Evolutionary conservation across 75 land plant species (phyloP).

Genomic region (Picea glauca): DNA sequence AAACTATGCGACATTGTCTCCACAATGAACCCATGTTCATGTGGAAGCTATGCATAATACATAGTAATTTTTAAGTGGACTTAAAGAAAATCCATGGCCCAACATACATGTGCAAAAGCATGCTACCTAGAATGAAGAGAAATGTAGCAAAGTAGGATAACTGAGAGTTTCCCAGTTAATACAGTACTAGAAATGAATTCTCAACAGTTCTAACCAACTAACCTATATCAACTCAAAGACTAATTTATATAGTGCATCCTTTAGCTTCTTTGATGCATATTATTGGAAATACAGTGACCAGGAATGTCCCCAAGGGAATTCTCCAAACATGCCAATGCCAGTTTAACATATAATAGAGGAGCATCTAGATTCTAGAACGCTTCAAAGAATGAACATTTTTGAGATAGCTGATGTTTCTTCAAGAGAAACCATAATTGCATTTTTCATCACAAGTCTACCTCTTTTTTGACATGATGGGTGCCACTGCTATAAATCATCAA

Average conservation of each 20-base stretch:
- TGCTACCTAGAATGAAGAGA: not conserved
- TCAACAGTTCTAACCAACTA: not conserved
- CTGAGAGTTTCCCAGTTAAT: not conserved
- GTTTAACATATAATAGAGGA: not conserved
- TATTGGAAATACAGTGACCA: not conserved
- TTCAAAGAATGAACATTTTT: not conserved
- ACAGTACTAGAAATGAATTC: not conserved
- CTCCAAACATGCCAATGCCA: not conserved
- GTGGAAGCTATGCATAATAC: not conserved
- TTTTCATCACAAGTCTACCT: no score
- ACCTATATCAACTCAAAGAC: not conserved
- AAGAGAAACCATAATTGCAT: not conserved
- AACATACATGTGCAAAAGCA: not conserved
- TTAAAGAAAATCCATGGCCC: not conserved
- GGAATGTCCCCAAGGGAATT: not conserved
- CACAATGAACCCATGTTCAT: not conserved
- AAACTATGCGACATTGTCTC: not conserved
- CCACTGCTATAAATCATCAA: not conserved
- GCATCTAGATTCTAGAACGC: not conserved
- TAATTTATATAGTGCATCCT: not conserved
- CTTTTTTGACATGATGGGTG: not conserved
- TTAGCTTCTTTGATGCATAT: not conserved
- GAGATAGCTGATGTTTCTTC: not conserved
- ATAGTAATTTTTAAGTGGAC: not conserved
- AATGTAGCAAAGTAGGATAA: not conserved